Conservation (phyloP, 2,329 filamentous ascomycete species). For the Xylaria arbuscula region DNA sequence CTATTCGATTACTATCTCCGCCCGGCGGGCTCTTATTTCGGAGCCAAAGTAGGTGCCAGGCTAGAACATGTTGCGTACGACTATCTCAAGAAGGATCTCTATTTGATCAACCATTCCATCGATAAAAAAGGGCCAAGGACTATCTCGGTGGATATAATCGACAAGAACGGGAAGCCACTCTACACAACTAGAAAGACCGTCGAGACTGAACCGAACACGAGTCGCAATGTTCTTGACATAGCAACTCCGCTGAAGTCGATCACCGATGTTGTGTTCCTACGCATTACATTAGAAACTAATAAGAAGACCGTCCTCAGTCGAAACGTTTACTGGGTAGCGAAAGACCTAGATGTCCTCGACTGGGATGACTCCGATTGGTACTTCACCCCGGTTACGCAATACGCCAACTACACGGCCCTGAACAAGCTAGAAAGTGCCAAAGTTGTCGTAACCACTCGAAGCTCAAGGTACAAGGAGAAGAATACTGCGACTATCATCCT, state of each 20-base stretch:
- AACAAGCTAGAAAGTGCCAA: slow-evolving; percentile 53
- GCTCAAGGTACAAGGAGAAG: slow-evolving; percentile 13
- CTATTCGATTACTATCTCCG: slow-evolving; percentile 72
- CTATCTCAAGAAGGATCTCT: slow-evolving; percentile 59
- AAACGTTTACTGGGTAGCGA: slow-evolving; percentile 70
- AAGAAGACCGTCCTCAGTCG: slow-evolving; percentile 57
- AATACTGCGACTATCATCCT: slow-evolving; percentile 52
- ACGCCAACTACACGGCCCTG: slow-evolving; percentile 61
- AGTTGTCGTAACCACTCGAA: slow-evolving; percentile 49
- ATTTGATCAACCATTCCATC: slow-evolving; percentile 66
- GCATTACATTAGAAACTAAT: slow-evolving; percentile 57
- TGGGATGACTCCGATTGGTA: slow-evolving; percentile 70
- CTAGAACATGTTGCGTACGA: slow-evolving; percentile 67
- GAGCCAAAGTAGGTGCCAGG: slow-evolving; percentile 63
- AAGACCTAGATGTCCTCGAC: slow-evolving; percentile 59
- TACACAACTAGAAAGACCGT: slow-evolving; percentile 48
- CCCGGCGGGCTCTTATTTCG: slow-evolving; percentile 68
- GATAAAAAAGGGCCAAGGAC: slow-evolving; percentile 53
- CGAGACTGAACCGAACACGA: slow-evolving; percentile 59
- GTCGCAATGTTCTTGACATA: slow-evolving; percentile 53
- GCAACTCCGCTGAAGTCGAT: slow-evolving; percentile 49
- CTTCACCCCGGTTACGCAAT: slow-evolving; percentile 65
- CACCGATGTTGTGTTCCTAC: slow-evolving; percentile 61
- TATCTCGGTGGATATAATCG: slow-evolving; percentile 63
- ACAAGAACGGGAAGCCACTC: slow-evolving; percentile 58